phyloP scores from a whole-genome alignment of 257 asterid species.

The Rauvolfia tetraphylla region DNA sequence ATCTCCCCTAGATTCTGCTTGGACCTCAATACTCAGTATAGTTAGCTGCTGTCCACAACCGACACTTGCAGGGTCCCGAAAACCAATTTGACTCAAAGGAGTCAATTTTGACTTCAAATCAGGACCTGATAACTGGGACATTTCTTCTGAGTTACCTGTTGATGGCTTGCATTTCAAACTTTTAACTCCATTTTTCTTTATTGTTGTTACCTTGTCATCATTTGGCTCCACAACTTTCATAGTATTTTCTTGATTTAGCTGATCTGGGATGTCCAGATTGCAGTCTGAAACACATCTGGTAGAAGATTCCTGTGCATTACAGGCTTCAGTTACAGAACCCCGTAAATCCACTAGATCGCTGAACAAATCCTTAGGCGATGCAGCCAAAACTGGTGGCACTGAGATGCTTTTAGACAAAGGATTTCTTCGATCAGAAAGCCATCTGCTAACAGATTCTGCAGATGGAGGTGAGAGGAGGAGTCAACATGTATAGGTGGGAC shows the following conservation, averaged over 20 bases:
- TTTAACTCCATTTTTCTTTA: constrained; percentile 16
- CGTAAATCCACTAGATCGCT: constrained; percentile 39
- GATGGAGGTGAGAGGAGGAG: constrained; percentile 73
- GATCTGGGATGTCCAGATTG: constrained; percentile 22
- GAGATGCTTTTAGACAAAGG: constrained; percentile 20
- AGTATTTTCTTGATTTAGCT: constrained; percentile 30
- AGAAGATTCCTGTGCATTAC: constrained; percentile 33
- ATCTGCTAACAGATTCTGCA: constrained; percentile 50
- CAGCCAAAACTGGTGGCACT: constrained; percentile 28
- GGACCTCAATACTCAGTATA: constrained; percentile 78
- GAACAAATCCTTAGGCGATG: constrained; percentile 29
- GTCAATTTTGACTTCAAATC: constrained; percentile 60
- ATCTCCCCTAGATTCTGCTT: constrained; percentile 85
- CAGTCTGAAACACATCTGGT: constrained; percentile 23
- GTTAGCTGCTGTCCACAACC: constrained; percentile 95
- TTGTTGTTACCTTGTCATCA: constrained; percentile 22
- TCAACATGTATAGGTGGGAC: constrained; percentile 70
- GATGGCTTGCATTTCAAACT: constrained; percentile 32
- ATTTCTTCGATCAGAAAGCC: constrained; percentile 42
- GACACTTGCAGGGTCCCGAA: constrained; percentile 83
- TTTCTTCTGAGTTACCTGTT: constrained; percentile 38
- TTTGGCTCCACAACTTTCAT: constrained; percentile 28
- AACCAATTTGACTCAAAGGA: constrained; percentile 87
- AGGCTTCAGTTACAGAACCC: constrained; percentile 41
- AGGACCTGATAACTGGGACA: constrained; percentile 93